A percentile compares a stretch with the other conserved stretches of the same genome.
phyloP scores from a whole-genome alignment of 2,329 filamentous ascomycete genomes.

The Blumeriella jaapii region DNA sequence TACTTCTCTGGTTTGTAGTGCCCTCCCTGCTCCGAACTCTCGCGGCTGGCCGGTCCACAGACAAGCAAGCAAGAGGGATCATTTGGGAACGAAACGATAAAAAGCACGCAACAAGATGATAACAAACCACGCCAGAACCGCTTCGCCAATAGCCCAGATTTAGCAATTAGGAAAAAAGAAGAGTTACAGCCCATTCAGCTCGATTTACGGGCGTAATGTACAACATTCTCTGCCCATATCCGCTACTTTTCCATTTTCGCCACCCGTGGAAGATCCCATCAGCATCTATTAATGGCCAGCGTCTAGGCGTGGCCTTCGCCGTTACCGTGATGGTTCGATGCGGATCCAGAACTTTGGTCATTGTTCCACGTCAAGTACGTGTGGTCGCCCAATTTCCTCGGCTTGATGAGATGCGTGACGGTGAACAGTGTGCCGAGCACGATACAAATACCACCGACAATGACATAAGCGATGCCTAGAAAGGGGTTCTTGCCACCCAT shows the following conservation, averaged over 20 bases:
- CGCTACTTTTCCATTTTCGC: neutral
- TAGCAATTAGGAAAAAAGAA: neutral
- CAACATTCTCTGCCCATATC: conserved; percentile 3
- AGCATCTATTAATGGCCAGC: neutral
- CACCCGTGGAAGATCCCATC: neutral
- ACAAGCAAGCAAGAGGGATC: too few species aligned
- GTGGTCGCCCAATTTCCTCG: conserved; percentile 95
- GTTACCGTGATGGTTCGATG: conserved; percentile 41
- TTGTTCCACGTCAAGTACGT: conserved; percentile 96
- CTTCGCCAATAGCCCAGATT: neutral
- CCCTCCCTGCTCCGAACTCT: too few species aligned
- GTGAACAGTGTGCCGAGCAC: conserved; percentile 81
- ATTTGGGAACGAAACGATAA: neutral
- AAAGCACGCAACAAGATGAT: neutral
- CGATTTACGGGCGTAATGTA: conserved; percentile 8
- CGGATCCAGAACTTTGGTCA: conserved; percentile 41
- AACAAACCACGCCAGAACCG: conserved; percentile 3
- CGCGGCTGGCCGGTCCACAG: too few species aligned
- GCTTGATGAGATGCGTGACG: conserved; percentile 79
- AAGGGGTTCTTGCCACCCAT: conserved; percentile 95
- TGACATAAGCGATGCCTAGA: conserved; percentile 89
- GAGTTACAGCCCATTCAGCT: neutral
- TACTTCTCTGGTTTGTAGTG: too few species aligned
- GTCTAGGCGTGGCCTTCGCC: conserved; percentile 7
- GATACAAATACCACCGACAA: conserved; percentile 88